A percentile compares a stretch with the other conserved stretches of the same genome.
These are phyloP conservation scores for Calocybe gambosa DNA, from an alignment of 1,284 basidiomycete species.

Conservation along the genomic window DNA sequence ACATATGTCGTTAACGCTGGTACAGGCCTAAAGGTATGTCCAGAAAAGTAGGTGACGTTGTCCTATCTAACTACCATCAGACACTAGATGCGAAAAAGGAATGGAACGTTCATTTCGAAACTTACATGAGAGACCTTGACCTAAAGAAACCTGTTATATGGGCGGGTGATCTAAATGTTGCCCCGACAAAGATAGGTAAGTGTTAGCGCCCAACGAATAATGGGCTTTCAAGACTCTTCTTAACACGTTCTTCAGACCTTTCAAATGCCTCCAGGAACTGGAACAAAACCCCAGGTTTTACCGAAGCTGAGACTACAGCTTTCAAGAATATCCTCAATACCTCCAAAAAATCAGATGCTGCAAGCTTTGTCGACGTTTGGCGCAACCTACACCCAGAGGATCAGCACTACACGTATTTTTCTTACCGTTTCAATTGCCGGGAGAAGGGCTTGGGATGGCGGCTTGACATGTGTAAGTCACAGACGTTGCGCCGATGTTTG, in stretches of 20 bases:
- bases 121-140: constrained; percentile 68
- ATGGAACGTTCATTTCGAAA: constrained; percentile 74
- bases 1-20: constrained; percentile 92
- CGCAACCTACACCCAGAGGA: constrained; percentile 65
- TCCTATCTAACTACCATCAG: constrained; percentile 28
- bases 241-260: constrained; percentile 41
- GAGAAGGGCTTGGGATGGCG: constrained; percentile 83
- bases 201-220: background rate
- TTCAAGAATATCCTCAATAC: constrained; percentile 59
- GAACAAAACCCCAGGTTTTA: constrained; percentile 80
- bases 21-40: constrained; percentile 61
- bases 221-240: background rate
- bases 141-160: constrained; percentile 81
- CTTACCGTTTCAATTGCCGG: constrained; percentile 79
- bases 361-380: constrained; percentile 78
- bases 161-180: constrained; percentile 87
- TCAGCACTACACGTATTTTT: constrained; percentile 79
- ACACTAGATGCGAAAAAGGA: constrained; percentile 66
- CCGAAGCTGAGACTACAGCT: constrained; percentile 69
- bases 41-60: background rate
- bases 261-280: constrained; percentile 63
- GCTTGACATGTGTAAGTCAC: constrained; percentile 72
- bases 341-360: constrained; percentile 23
- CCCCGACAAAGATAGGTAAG: constrained; percentile 66
- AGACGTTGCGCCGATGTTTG: background rate